Base-by-base conservation (phyloP, 768 basidiomycete genomes). In the Polyporus arcularius region DNA sequence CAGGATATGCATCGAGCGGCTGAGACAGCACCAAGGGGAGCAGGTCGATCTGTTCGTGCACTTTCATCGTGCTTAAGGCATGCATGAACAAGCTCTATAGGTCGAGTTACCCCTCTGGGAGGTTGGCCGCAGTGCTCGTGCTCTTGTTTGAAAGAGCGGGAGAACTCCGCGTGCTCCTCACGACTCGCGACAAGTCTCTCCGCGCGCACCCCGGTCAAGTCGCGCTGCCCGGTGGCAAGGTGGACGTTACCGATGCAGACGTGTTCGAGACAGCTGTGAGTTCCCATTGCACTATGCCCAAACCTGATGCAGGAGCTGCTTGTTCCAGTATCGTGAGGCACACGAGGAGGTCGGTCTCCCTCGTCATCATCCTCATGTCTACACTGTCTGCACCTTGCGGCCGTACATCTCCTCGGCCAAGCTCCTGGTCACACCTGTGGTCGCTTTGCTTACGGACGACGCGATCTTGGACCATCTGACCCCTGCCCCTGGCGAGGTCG, bases 331-430 rank as follows among this genome's bases (percentile, higher is more conserved):
- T 50, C 80, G 94, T 58, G 94, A 96, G 74, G 94, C 94, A 0
- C 72, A 84, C 57, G 94, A 96, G 75, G 94, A 96, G 76, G 89
- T 96, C 18, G 84, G 74, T 1, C 78, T 96, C 2, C 86, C 90
- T 0, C 69, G 85, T 2, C 57, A 77, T 54, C 82, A 80, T 41
- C 82, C 85, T 0, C 72, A 83, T 50, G 75, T 93, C 16, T 80
- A 88, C 67, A 79, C 80, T 1, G 70, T 94, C 18, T 85, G 85
- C 31, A 74, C 79, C 16, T 74, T 92, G 39, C 82, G 85, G 31
- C 89, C 92, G 1, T 85, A 85, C 70, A 73, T 92, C 6, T 88
- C 92, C 1, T 75, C 84, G n/a, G 80, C 80, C 61, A 81, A 78
- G 65, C 78, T 92, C 15, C 72, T 94, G 41, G 92, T 95, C 46